Percentiles rank a stretch among this genome's conserved stretches.
phyloP scores from a whole-genome alignment of 2,329 filamentous ascomycete genomes.

The Penicillium palitans region DNA sequence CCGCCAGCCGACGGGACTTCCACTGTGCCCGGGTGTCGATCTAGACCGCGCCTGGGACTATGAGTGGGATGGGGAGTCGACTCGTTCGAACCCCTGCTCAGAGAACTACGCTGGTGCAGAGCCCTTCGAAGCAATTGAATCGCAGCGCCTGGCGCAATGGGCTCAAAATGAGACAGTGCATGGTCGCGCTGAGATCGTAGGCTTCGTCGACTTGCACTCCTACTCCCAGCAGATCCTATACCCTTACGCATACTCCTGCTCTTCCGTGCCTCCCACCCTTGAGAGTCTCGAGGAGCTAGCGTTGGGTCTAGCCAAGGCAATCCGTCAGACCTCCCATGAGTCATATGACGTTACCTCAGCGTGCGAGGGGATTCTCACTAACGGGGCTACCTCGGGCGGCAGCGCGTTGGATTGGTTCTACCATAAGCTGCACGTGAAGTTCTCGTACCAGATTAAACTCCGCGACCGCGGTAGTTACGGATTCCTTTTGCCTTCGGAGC shows the following conservation, averaged over 20 bases:
- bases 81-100: slow-evolving; percentile 78
- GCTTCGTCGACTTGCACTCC: slow-evolving; percentile 85
- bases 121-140: slow-evolving; percentile 81
- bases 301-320: slow-evolving; percentile 82
- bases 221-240: slow-evolving; percentile 95
- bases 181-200: slow-evolving; percentile 74
- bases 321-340: slow-evolving; percentile 75
- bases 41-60: slow-evolving; percentile 85
- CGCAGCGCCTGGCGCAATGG: slow-evolving; percentile 75
- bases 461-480: slow-evolving; percentile 92
- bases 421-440: slow-evolving; percentile 76
- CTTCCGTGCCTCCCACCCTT: slow-evolving; percentile 72
- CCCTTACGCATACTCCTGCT: slow-evolving; percentile 85
- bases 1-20: slow-evolving; percentile 72
- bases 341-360: slow-evolving; percentile 77
- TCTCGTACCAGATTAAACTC: slow-evolving; percentile 90
- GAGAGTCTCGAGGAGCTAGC: slow-evolving; percentile 92
- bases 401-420: slow-evolving; percentile 95
- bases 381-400: slow-evolving; percentile 72
- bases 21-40: slow-evolving; percentile 84
- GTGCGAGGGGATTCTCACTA: slow-evolving; percentile 72
- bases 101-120: slow-evolving; percentile 83
- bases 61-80: slow-evolving; percentile 71
- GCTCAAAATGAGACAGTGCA: slow-evolving; percentile 72
- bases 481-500: slow-evolving; percentile 80